Evolutionary conservation across 305 asterid species (phyloP).

Genomic region (Fraxinus platypoda): DNA sequence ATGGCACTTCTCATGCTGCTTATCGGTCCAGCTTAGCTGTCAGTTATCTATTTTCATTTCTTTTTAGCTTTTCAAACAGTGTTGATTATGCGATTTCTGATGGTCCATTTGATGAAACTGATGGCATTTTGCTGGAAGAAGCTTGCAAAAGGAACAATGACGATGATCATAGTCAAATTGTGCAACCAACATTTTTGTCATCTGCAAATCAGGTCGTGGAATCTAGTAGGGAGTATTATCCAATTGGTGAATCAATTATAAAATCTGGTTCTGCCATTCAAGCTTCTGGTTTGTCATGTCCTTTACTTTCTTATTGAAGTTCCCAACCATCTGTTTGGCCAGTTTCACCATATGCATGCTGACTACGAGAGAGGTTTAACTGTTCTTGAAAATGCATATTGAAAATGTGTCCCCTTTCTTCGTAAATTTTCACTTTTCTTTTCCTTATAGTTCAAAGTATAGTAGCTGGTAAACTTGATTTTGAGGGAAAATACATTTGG

Average conservation of each 20-base stretch:
- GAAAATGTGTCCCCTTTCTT: background rate
- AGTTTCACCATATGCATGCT: background rate
- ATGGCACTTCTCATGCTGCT: constrained; percentile 59
- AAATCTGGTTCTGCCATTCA: constrained; percentile 75
- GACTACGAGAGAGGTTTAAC: background rate
- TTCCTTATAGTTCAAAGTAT: background rate
- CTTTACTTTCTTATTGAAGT: constrained; percentile 1
- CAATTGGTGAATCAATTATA: constrained; percentile 74
- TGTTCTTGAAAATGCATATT: background rate
- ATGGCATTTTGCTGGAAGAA: constrained; percentile 24
- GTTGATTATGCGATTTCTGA: constrained; percentile 22
- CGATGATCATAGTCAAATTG: constrained; percentile 19
- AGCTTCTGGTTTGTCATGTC: constrained; percentile 66
- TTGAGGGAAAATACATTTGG: background rate
- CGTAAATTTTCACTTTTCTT: background rate
- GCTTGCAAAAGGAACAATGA: constrained; percentile 11
- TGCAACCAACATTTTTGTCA: constrained; percentile 40
- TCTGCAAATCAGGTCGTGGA: constrained; percentile 63
- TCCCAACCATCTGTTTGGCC: background rate
- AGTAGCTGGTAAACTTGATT: background rate
- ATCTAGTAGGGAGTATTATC: constrained; percentile 49
- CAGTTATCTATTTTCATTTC: constrained; percentile 65
- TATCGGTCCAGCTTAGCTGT: constrained; percentile 78
- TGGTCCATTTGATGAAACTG: constrained; percentile 15
- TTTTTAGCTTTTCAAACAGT: constrained; percentile 34